A percentile compares a stretch with the other conserved stretches of the same genome.
phyloP scores from a whole-genome alignment of 106 monocot species.

The Allium fistulosum region DNA sequence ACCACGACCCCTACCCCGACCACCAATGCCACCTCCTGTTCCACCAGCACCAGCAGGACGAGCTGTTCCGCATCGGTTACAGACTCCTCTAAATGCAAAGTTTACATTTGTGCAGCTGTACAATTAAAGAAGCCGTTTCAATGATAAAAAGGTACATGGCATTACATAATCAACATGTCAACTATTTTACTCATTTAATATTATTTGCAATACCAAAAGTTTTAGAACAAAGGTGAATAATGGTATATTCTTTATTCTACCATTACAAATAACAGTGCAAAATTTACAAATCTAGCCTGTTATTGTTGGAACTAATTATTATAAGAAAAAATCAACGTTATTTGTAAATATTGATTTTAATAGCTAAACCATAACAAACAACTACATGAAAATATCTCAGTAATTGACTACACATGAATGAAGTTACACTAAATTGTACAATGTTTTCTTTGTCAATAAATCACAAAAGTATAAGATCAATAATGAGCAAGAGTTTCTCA shows the following conservation, averaged over 20 bases:
- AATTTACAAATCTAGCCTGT: neutral
- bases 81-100: constrained; percentile 99
- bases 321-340: no score
- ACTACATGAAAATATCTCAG: no score
- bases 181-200: no score
- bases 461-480: constrained; percentile 2
- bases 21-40: constrained; percentile 41
- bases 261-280: constrained; percentile 1
- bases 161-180: no score
- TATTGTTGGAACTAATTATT: no score
- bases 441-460: no score
- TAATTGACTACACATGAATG: no score
- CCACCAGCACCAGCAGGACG: constrained; percentile 95
- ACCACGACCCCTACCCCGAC: constrained; percentile 64
- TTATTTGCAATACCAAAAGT: no score
- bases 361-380: no score
- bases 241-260: neutral
- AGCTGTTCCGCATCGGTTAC: constrained; percentile 92
- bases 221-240: neutral
- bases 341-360: no score
- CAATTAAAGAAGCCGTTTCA: neutral
- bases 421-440: no score
- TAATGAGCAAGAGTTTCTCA: constrained; percentile 69
- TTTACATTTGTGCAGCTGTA: constrained; percentile 95
- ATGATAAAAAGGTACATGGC: no score